These are phyloP conservation scores for Nitzschia sp. DNA, from an alignment of 108 stramenopile genomes.

Conservation along the genomic window DNA sequence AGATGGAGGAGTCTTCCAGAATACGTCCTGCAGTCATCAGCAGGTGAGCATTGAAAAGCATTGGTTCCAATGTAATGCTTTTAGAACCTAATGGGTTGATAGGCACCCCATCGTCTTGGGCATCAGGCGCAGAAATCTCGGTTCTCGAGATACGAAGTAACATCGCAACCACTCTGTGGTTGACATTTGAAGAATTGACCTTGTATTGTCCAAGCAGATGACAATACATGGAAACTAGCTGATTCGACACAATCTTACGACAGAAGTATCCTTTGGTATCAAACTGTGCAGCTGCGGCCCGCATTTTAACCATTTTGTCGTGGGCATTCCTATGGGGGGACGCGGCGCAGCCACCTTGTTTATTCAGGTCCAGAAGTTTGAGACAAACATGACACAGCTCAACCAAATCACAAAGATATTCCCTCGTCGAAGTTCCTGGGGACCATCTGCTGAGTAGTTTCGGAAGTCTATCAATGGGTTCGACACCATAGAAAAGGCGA, in stretches of 20 bases:
- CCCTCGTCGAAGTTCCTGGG: slow-evolving; percentile 69
- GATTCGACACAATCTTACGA: slow-evolving; percentile 79
- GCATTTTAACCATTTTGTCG: slow-evolving; percentile 58
- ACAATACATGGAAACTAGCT: slow-evolving; percentile 77
- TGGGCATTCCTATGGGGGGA: slow-evolving; percentile 35
- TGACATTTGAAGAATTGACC: slow-evolving; percentile 71
- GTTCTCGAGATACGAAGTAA: slow-evolving; percentile 70
- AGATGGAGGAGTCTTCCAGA: slow-evolving; percentile 67
- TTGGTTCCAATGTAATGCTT: slow-evolving; percentile 76
- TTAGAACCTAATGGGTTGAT: slow-evolving; percentile 49
- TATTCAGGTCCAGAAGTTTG: slow-evolving; percentile 73
- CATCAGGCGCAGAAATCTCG: slow-evolving; percentile 45
- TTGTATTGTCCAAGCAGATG: slow-evolving; percentile 80
- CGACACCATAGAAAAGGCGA: slow-evolving; percentile 74
- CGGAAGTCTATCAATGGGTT: slow-evolving; percentile 80
- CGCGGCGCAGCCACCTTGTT: neutral
- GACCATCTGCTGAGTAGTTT: slow-evolving; percentile 71
- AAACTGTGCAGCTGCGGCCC: slow-evolving; percentile 68
- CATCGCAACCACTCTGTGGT: slow-evolving; percentile 78
- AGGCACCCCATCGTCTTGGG: slow-evolving; percentile 22
- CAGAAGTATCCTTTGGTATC: slow-evolving; percentile 65
- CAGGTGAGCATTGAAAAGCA: slow-evolving; percentile 83
- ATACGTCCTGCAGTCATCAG: slow-evolving; percentile 66
- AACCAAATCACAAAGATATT: slow-evolving; percentile 83
- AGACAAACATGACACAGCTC: slow-evolving; percentile 73